Conservation (phyloP, 2,329 filamentous ascomycete species). For the Penicillium janthinellum region DNA sequence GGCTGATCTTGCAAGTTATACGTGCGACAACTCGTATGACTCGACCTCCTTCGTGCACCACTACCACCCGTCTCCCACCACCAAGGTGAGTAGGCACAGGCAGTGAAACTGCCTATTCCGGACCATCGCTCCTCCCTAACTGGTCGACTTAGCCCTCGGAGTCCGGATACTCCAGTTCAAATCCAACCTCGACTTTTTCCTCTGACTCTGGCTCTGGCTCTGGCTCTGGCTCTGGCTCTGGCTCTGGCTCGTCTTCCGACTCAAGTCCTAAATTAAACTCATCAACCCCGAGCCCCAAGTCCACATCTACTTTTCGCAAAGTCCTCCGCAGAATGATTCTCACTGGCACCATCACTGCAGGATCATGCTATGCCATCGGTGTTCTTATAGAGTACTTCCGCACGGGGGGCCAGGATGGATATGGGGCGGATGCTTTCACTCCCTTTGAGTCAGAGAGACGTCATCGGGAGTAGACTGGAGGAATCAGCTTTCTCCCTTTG, state of each 20-base stretch:
- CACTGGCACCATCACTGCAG: conserved; percentile 38
- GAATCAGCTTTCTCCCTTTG: not conserved
- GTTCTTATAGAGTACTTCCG: conserved; percentile 46
- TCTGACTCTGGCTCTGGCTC: not conserved
- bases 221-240: not conserved
- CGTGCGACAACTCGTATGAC: conserved; percentile 15
- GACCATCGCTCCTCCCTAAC: conserved; percentile 30
- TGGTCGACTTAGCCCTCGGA: conserved; percentile 25
- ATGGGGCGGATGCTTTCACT: conserved; percentile 43
- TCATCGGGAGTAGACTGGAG: conserved; percentile 17
- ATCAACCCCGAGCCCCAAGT: conserved; percentile 2
- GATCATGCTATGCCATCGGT: conserved; percentile 45
- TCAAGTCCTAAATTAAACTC: not conserved
- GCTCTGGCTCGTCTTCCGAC: not conserved
- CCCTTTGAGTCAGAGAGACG: conserved; percentile 41
- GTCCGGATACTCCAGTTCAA: not conserved
- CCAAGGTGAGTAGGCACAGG: conserved; percentile 29
- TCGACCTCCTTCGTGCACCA: not conserved
- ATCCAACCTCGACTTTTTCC: not conserved
- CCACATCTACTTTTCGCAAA: conserved; percentile 21
- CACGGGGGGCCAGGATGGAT: conserved; percentile 43
- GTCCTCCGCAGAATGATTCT: conserved; percentile 37
- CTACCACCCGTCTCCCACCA: conserved; percentile 12
- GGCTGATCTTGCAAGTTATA: conserved; percentile 11
- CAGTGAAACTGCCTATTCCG: conserved; percentile 23